Base-by-base conservation (phyloP, 2,329 filamentous ascomycete genomes). In the Monilinia fructicola region DNA sequence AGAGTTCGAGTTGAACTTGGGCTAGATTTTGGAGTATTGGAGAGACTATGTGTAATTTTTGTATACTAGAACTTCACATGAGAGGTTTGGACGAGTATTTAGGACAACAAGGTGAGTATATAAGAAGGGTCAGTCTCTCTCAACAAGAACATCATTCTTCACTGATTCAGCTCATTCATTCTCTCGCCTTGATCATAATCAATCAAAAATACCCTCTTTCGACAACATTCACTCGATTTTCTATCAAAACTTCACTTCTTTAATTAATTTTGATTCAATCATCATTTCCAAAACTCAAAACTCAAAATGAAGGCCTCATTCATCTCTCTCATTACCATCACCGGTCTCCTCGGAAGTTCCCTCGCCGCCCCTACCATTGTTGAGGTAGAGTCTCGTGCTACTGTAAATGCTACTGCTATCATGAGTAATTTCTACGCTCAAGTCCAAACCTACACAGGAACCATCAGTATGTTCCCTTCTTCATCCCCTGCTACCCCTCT, bases 361-460 rank as follows among this genome's bases (percentile, higher is more conserved):
- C 53, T 54, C 10, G 10, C 53, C 9, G 21, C 31, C 53, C 28
- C 28, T 35, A 38, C 4, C 10, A 23, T 38, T 31, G 21, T 38
- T 35, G 10, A 18, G n/a, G 21, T 54, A 31, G 18, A 38, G 21
- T 23, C 53, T 7, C 28, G 53, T 54, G 53, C 53, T 11, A 12
- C 53, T 35, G 31, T 18, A 54, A n/a, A 38, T 31, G 53, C 28
- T 4, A 54, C 31, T 5, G 53, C 12, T 7, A 54, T 54, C 53
- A 54, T 23, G 53, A 54, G 31, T 31, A n/a, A 35, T 2, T 54
- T 54, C 53, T 54, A 35, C 9, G 9, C 53, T 31, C 31, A 54
- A 54, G 31, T 54, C 2, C 28, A 54, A 54, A 54, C 53, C 10
- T 21, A 54, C 31, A 54, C 53, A 31, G 21, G 53, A 54, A 54